Evolutionary conservation across 2,329 filamentous ascomycete species (phyloP).

Genomic region (Hymenoscyphus linearis): DNA sequence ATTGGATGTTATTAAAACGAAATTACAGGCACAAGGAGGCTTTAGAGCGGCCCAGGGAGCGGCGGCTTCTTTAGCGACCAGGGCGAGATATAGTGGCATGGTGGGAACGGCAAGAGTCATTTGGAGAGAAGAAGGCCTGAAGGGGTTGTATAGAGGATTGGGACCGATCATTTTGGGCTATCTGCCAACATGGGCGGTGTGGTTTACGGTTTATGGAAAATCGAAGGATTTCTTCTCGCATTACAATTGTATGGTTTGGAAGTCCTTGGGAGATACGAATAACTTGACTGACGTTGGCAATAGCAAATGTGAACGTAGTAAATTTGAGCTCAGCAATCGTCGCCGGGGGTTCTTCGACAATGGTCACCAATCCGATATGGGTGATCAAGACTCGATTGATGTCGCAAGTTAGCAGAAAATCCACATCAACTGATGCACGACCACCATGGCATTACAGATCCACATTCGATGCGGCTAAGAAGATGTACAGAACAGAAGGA

Average conservation of each 20-base stretch:
- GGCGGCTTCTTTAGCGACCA: constrained; percentile 21
- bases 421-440: constrained; percentile 48
- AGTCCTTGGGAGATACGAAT: constrained; percentile 9
- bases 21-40: constrained; percentile 89
- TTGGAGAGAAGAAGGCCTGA: constrained; percentile 79
- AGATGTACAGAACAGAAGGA: constrained; percentile 93
- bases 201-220: constrained; percentile 93
- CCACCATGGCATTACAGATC: constrained; percentile 88
- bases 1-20: constrained; percentile 98
- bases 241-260: constrained; percentile 49
- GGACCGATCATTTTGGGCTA: constrained; percentile 95
- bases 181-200: constrained; percentile 95
- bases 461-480: constrained; percentile 84
- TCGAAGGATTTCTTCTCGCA: constrained; percentile 70
- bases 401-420: constrained; percentile 71
- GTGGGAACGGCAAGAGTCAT: constrained; percentile 82
- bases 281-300: constrained; percentile 7
- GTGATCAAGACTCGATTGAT: constrained; percentile 98
- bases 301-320: constrained; percentile 71
- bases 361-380: constrained; percentile 97
- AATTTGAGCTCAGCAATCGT: constrained; percentile 87
- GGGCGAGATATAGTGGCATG: constrained; percentile 73
- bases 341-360: constrained; percentile 86
- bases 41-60: constrained; percentile 45
- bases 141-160: constrained; percentile 87